phyloP scores from a whole-genome alignment of 495 filamentous ascomycete species.

The Penicillium robsamsonii region DNA sequence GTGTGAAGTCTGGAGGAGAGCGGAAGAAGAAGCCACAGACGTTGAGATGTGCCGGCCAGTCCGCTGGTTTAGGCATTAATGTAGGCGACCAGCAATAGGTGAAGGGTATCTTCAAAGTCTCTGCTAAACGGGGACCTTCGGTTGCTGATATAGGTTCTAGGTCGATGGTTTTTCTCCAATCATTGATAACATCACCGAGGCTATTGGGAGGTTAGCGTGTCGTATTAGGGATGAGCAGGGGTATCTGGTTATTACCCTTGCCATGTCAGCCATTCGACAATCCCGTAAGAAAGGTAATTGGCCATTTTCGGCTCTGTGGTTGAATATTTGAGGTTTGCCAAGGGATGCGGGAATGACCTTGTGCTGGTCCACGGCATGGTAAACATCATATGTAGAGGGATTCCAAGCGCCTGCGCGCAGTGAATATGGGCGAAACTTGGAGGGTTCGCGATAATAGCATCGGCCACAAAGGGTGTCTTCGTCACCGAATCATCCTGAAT shows the following conservation, averaged over 20 bases:
- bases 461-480: slow-evolving; percentile 56
- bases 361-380: slow-evolving; percentile 57
- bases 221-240: not conserved
- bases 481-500: slow-evolving; percentile 48
- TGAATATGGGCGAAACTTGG: slow-evolving; percentile 60
- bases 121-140: slow-evolving; percentile 25
- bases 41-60: slow-evolving; percentile 52
- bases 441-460: slow-evolving; percentile 63
- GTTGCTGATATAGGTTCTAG: slow-evolving; percentile 43
- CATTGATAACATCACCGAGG: slow-evolving; percentile 55
- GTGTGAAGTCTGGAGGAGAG: slow-evolving; percentile 43
- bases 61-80: slow-evolving; percentile 55
- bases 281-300: slow-evolving; percentile 55
- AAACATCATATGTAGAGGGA: slow-evolving; percentile 62
- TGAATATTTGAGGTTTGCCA: slow-evolving; percentile 49
- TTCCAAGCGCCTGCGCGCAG: slow-evolving; percentile 53
- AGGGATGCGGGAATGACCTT: slow-evolving; percentile 51
- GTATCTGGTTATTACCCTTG: slow-evolving; percentile 43
- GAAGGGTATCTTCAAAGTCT: slow-evolving; percentile 51
- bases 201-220: slow-evolving; percentile 2
- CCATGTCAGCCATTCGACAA: slow-evolving; percentile 62
- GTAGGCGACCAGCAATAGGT: slow-evolving; percentile 61
- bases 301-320: slow-evolving; percentile 40
- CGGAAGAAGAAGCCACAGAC: slow-evolving; percentile 59
- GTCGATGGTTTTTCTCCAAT: slow-evolving; percentile 44